Evolutionary conservation across 2,329 filamentous ascomycete genomes (phyloP), one percentile per base, ranked within the genome.

Genomic region (Penicillium psychrosexuale): DNA sequence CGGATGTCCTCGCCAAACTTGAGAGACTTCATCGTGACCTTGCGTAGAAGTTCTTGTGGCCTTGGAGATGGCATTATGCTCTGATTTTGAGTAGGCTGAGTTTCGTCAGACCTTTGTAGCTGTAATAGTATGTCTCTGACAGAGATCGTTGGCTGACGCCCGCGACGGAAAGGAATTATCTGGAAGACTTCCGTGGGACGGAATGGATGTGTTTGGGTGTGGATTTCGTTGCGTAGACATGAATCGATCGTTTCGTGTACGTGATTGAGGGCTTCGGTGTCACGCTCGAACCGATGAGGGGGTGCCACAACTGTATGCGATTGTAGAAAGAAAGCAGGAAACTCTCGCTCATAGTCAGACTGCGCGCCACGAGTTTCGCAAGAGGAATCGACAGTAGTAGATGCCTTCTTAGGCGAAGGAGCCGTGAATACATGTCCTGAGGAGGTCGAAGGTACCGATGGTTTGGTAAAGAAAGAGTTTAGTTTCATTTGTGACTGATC

Each of bases 241-340:
- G 79, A 76, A 43, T 78, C 75, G 28, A 79, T 72, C 13, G 79
- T 78, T 22, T 78, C 71, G 9, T 80, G 28, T 77, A 79, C 69
- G 82, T 85, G 74, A n/a, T 77, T 67, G 27, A 78, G 76, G 0
- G 83, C 81, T 56, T 84, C 78, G 1, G 80, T 69, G 60, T 90
- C 85, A 69, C 86, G 79, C 37, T 79, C 70, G 28, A 84, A 84
- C 2, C 77, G 78, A 46, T 79, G 75, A 1, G 64, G 62, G 0
- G 81, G 79, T 0, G 91, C 91, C 50, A 97, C 63, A n/a, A 75
- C 82, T 1, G 90, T 88, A 65, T 90, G 82, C 3, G 85, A 80
- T 55, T 90, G 88, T 43, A 94, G 68, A 59, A 88, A 92, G 71
- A 97, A 97, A 0, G 89, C 86, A 31, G 91, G 82, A 66, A 97